Conservation (phyloP, 176 grass and related monocot genomes). For the Phoenix dactylifera region DNA sequence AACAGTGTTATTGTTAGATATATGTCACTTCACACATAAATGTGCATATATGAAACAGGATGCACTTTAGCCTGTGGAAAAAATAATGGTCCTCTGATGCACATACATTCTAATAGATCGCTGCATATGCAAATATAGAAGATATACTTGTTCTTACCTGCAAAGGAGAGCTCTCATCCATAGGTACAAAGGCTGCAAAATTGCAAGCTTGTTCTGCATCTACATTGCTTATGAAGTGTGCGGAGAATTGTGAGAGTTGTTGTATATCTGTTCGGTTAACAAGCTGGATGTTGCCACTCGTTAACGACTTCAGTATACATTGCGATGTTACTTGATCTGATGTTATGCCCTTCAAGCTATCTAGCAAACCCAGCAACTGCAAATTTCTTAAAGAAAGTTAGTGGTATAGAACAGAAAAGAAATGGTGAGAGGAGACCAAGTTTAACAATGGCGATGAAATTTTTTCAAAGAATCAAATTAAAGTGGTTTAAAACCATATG, state of each 20-base stretch:
- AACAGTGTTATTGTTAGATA: background rate
- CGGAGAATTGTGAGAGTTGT: constrained; percentile 44
- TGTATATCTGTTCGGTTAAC: constrained; percentile 40
- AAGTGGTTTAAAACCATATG: no score
- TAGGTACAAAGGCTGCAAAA: constrained; percentile 67
- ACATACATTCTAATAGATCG: background rate
- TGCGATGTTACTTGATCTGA: constrained; percentile 58
- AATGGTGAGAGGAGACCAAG: no score
- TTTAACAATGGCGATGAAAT: no score
- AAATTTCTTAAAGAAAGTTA: constrained; percentile 3
- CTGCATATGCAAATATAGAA: background rate
- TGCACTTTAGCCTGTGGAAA: no score
- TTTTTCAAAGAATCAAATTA: no score
- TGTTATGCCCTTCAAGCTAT: constrained; percentile 74
- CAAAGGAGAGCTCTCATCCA: constrained; percentile 56
- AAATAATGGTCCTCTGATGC: no score
- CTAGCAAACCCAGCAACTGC: constrained; percentile 78
- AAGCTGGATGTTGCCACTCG: constrained; percentile 55
- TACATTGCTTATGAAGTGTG: constrained; percentile 59
- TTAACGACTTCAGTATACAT: constrained; percentile 60
- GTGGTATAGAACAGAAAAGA: background rate
- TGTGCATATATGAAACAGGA: no score
- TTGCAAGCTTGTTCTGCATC: constrained; percentile 60
- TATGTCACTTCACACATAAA: no score
- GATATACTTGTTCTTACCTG: constrained; percentile 30